These are phyloP conservation scores for Bolboschoenus planiculmis DNA, from an alignment of 176 grass and related monocot genomes.

Conservation along the genomic window DNA sequence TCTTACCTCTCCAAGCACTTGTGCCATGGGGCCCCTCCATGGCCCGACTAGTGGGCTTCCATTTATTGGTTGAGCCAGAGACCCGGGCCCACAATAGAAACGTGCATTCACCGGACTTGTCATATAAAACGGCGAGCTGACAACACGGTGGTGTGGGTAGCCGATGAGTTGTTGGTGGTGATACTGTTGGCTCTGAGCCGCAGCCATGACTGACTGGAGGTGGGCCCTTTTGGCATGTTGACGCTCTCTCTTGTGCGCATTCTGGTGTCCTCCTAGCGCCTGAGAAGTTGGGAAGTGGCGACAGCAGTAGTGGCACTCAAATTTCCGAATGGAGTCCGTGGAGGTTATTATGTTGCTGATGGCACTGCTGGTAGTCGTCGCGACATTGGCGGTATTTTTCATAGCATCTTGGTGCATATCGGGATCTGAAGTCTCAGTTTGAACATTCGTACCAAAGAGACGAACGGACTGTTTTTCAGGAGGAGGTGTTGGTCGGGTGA, in stretches of 20 bases:
- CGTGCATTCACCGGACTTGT: constrained; percentile 26
- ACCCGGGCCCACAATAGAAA: constrained; percentile 54
- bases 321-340: constrained; percentile 58
- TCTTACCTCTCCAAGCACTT: constrained; percentile 26
- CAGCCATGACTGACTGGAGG: constrained; percentile 66
- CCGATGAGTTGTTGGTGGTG: constrained; percentile 49
- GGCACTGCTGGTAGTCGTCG: constrained; percentile 11
- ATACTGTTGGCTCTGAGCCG: constrained; percentile 22
- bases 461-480: constrained; percentile 60
- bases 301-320: constrained; percentile 99
- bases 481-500: constrained; percentile 41
- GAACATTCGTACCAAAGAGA: constrained; percentile 88
- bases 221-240: constrained; percentile 94
- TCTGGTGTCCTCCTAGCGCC: constrained; percentile 94
- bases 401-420: constrained; percentile 11
- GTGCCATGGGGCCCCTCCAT: constrained; percentile 44
- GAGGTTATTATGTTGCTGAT: constrained; percentile 16
- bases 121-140: constrained; percentile 15
- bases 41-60: constrained; percentile 42
- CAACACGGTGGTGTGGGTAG: constrained; percentile 52
- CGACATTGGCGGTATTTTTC: neutral
- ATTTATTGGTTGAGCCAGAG: constrained; percentile 60
- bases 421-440: constrained; percentile 29
- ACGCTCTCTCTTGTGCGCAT: constrained; percentile 94
- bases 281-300: constrained; percentile 94